A percentile compares a stretch with the other conserved stretches of the same genome.
phyloP scores from a whole-genome alignment of 352 stramenopile genomes.

The Phytophthora citrophthora region DNA sequence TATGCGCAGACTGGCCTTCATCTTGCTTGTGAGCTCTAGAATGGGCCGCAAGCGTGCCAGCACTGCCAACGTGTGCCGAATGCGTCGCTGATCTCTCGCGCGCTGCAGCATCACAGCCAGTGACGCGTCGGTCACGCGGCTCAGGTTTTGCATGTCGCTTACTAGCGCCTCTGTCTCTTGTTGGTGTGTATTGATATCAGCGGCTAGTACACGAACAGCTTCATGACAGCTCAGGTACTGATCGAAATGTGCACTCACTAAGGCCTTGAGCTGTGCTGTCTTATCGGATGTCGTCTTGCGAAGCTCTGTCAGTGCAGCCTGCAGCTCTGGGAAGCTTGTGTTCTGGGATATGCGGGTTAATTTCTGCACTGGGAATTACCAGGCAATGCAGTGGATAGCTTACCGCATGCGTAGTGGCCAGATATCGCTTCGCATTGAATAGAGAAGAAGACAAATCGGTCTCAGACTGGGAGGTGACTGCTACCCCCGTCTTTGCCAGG shows the following conservation, averaged over 20 bases:
- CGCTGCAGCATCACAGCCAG: conserved; percentile 82
- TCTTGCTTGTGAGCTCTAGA: conserved; percentile 78
- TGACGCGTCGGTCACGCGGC: conserved; percentile 64
- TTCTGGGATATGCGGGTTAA: conserved; percentile 28
- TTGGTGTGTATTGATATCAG: conserved; percentile 71
- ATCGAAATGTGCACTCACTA: conserved; percentile 85
- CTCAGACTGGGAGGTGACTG: conserved; percentile 24
- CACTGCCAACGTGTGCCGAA: conserved; percentile 77
- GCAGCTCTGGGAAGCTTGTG: conserved; percentile 67
- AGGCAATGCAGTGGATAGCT: conserved; percentile 4
- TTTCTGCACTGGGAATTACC: neutral
- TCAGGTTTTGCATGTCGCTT: conserved; percentile 61
- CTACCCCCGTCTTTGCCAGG: conserved; percentile 1
- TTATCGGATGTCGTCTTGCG: conserved; percentile 83
- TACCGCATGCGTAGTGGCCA: conserved; percentile 73
- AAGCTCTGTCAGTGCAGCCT: conserved; percentile 70
- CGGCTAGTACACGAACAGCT: conserved; percentile 61
- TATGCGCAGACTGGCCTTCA: conserved; percentile 68
- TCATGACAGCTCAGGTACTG: conserved; percentile 87
- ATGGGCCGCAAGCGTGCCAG: conserved; percentile 70
- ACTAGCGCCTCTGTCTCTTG: conserved; percentile 62
- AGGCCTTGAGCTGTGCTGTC: conserved; percentile 82
- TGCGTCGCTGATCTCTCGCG: conserved; percentile 75
- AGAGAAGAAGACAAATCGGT: conserved; percentile 63
- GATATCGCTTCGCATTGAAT: conserved; percentile 70